Conservation (phyloP, 1,284 basidiomycete genomes). For the Ceratobasidium papillatum region DNA sequence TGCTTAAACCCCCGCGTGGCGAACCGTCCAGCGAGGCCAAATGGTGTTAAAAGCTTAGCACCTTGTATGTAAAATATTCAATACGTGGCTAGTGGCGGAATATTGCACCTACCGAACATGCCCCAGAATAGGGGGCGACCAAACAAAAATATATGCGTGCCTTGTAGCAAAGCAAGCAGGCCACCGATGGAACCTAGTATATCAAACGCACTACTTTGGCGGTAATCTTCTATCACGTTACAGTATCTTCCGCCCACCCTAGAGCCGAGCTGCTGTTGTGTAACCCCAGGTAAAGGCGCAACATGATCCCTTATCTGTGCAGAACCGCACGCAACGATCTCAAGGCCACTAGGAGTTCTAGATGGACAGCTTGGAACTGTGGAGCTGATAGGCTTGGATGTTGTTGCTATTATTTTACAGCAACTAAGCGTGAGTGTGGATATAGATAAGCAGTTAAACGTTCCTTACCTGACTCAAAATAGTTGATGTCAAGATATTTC, state of each 20-base stretch:
- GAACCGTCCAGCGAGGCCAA: constrained; percentile 4
- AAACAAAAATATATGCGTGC: constrained; percentile 17
- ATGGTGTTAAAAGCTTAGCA: neutral
- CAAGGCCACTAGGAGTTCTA: too few relatives aligned
- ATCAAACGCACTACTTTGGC: neutral
- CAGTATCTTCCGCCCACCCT: neutral
- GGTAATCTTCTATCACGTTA: constrained; percentile 9
- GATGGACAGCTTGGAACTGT: neutral
- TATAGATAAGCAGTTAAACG: neutral
- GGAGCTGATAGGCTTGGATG: neutral
- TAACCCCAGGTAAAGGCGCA: neutral
- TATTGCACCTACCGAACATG: neutral
- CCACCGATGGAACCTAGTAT: constrained; percentile 20
- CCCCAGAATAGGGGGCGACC: constrained; percentile 25
- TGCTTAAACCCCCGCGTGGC: neutral
- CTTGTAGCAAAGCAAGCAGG: constrained; percentile 20
- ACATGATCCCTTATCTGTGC: neutral
- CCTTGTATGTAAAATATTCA: neutral
- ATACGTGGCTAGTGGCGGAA: too few relatives aligned
- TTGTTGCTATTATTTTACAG: neutral
- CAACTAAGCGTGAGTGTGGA: neutral
- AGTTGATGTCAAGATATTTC: neutral
- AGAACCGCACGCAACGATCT: neutral
- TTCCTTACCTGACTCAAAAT: neutral
- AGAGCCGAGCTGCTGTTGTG: neutral